Evolutionary conservation across 176 grass and related monocot genomes (phyloP).

Genomic region (Aegilops sharonensis): DNA sequence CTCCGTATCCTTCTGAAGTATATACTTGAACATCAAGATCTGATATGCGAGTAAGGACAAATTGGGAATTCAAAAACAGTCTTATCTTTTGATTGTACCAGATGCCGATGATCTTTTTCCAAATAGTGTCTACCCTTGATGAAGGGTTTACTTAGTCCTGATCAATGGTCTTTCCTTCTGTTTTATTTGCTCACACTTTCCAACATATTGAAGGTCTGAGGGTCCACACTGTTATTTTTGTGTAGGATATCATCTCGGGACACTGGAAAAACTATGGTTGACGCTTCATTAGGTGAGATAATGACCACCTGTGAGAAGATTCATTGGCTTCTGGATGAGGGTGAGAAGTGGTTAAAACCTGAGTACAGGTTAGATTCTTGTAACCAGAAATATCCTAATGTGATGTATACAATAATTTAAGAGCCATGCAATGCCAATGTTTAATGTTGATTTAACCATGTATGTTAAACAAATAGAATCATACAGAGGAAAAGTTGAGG

Average conservation of each 20-base stretch:
- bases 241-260: slow-evolving; percentile 86
- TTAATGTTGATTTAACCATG: background rate
- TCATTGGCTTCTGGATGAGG: slow-evolving; percentile 97
- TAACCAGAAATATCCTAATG: background rate
- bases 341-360: slow-evolving; percentile 98
- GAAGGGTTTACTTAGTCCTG: background rate
- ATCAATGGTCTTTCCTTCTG: background rate
- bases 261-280: slow-evolving; percentile 98
- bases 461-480: background rate
- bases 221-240: slow-evolving; percentile 9
- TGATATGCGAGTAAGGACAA: slow-evolving; percentile 93
- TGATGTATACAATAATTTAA: slow-evolving; percentile 20
- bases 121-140: background rate
- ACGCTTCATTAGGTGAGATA: slow-evolving; percentile 96
- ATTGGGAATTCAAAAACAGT: slow-evolving; percentile 16
- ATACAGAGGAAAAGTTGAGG: background rate
- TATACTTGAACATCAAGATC: slow-evolving; percentile 97
- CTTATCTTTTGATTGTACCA: background rate
- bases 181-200: background rate
- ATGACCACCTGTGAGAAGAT: slow-evolving; percentile 99
- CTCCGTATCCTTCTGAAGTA: slow-evolving; percentile 94
- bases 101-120: background rate
- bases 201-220: background rate
- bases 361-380: slow-evolving; percentile 79
- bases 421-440: background rate